Base-by-base conservation (phyloP, 2,329 filamentous ascomycete genomes). In the Harringtonia lauricola region DNA sequence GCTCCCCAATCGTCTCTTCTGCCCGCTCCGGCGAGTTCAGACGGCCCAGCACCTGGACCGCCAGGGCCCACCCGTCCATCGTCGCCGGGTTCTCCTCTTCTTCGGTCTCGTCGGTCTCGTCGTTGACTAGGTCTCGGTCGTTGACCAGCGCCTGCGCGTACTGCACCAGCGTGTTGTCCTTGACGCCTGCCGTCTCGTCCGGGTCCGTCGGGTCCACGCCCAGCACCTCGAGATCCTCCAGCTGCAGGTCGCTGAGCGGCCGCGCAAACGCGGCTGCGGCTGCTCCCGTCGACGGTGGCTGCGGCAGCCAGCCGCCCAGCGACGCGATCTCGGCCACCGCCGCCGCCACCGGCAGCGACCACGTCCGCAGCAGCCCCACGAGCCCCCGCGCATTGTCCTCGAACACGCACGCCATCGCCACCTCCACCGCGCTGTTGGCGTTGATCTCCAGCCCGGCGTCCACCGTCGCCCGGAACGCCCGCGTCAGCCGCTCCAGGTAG, bases 21-120 rank as follows among this genome's bases (percentile, higher is more conserved):
- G 85, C 85, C 40, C 76, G 74, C 39, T 77, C 70, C 1, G 74
- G 68, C 47, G 88, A 79, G 56, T 94, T 83, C 57, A 96, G 74
- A 43, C 90, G 79, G 10, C 84, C 85, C 37, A 95, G 70, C 12
- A 95, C 75, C 47, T 87, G 79, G 36, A 95, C 79, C 0, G 88
- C 84, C 56, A 95, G 65, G 64, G 95, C 87, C 90, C 90, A 96
- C 9, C 90, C 89, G 53, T 89, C 81, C 31, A 73, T 68, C 14
- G 62, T 56, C 13, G 61, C 21, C 3, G 47, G 41, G 12, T 15
- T 7, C 17, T 39, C 34, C 12, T 30, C 60, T 22, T 50, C 54
- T 31, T 55, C 53, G 41, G 57, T 53, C 38, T 51, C 54, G 15
- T 4, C 22, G 13, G 31, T 18, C 10, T 22, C 28, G 22, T 18